Conservation (phyloP, 108 stramenopile species). For the Skeletonema menzelii region DNA sequence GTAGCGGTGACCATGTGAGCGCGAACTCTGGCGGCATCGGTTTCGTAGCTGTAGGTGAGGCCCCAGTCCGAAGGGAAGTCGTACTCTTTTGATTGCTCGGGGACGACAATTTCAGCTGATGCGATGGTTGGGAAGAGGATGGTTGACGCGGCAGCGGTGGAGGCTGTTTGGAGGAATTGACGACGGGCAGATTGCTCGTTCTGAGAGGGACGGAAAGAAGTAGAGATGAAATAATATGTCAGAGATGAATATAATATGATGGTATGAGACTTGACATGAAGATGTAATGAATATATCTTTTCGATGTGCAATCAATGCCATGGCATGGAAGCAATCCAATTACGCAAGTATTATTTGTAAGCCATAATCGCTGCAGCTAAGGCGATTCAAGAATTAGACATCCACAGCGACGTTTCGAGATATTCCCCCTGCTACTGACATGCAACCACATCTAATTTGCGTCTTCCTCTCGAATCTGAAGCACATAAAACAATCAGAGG, state of each 20-base stretch:
- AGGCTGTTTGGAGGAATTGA: slow-evolving; percentile 64
- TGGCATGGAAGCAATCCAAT: background rate
- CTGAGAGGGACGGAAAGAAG: background rate
- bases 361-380: background rate
- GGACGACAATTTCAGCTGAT: slow-evolving; percentile 74
- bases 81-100: slow-evolving; percentile 71
- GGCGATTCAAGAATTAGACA: background rate
- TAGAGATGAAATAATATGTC: background rate
- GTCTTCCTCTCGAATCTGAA: background rate
- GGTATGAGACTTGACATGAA: background rate
- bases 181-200: slow-evolving; percentile 61
- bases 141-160: slow-evolving; percentile 52
- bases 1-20: slow-evolving; percentile 90
- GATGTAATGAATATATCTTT: background rate
- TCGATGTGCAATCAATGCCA: background rate
- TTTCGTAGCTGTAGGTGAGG: slow-evolving; percentile 88
- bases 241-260: background rate
- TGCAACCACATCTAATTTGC: background rate
- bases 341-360: background rate
- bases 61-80: slow-evolving; percentile 86
- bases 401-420: background rate
- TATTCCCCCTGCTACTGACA: background rate
- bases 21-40: slow-evolving; percentile 90
- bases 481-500: background rate
- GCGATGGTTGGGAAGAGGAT: slow-evolving; percentile 49